Percentiles rank a stretch among this genome's conserved stretches.
These are phyloP conservation scores for Penicillium hordei DNA, from an alignment of 2,329 filamentous ascomycete species.

Conservation along the genomic window DNA sequence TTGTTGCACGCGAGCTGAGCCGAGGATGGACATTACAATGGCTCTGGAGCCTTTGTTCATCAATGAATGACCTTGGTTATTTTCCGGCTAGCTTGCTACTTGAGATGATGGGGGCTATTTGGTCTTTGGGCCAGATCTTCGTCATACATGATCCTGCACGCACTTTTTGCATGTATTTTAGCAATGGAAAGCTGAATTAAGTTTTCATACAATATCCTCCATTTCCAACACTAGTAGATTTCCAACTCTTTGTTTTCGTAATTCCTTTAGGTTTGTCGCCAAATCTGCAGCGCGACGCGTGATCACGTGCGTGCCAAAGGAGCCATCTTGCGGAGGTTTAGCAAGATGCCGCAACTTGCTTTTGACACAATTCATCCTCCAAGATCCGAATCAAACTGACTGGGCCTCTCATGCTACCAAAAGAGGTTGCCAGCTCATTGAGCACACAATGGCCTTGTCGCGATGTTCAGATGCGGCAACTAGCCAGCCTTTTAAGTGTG, in stretches of 20 bases:
- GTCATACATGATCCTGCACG: slow-evolving; percentile 8
- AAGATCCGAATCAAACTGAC: not conserved
- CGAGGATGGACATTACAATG: not conserved
- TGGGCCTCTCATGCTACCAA: slow-evolving; percentile 30
- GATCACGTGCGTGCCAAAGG: slow-evolving; percentile 18
- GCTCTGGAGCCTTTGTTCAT: not conserved
- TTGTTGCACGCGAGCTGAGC: not conserved
- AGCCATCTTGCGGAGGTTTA: slow-evolving; percentile 7
- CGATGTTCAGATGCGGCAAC: slow-evolving; percentile 43
- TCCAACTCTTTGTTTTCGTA: not conserved
- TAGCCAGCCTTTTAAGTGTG: slow-evolving; percentile 45
- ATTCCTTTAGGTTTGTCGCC: not conserved
- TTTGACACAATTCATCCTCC: not conserved
- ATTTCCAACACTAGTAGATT: not conserved
- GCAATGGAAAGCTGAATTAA: slow-evolving; percentile 13
- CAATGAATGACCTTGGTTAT: not conserved
- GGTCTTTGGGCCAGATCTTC: not conserved
- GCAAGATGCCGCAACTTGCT: slow-evolving; percentile 2
- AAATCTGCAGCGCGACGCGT: slow-evolving; percentile 17
- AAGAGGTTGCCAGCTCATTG: slow-evolving; percentile 36
- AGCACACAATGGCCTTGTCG: slow-evolving; percentile 47
- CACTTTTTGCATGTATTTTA: slow-evolving; percentile 23
- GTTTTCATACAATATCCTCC: slow-evolving; percentile 1
- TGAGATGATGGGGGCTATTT: slow-evolving; percentile 1
- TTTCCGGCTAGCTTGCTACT: not conserved